phyloP scores from a whole-genome alignment of 345 rosid species.

The Hevea brasiliensis region DNA sequence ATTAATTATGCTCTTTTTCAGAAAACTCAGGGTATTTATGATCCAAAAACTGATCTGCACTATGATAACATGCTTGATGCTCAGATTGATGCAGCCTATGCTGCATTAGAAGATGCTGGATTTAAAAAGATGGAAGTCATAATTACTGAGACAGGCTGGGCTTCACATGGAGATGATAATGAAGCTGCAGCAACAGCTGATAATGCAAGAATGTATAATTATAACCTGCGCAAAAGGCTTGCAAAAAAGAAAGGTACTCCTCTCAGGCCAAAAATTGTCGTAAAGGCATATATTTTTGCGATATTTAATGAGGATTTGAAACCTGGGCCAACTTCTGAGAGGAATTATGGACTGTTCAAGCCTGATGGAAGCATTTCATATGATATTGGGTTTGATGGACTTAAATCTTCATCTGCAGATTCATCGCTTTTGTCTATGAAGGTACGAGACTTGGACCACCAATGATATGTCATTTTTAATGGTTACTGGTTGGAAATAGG shows the following conservation, averaged over 20 bases:
- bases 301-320: constrained; percentile 79
- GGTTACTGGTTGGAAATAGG: background rate
- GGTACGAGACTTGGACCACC: constrained; percentile 49
- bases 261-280: constrained; percentile 60
- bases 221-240: constrained; percentile 87
- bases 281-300: constrained; percentile 90
- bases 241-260: constrained; percentile 97
- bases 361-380: constrained; percentile 88
- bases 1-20: constrained; percentile 91
- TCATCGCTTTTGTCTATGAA: constrained; percentile 44
- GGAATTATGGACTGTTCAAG: constrained; percentile 86
- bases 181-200: constrained; percentile 80
- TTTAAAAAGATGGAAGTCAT: constrained; percentile 82
- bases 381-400: constrained; percentile 76
- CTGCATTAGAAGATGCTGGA: constrained; percentile 83
- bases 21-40: constrained; percentile 68
- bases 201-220: constrained; percentile 88
- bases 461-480: constrained; percentile 12
- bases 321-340: constrained; percentile 86
- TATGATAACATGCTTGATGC: constrained; percentile 99
- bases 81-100: constrained; percentile 92
- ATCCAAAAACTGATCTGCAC: constrained; percentile 60
- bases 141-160: constrained; percentile 97
- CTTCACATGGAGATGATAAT: constrained; percentile 75
- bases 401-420: constrained; percentile 64